These are phyloP conservation scores for Zygosaccharomyces bisporus DNA, from an alignment of 805 yeast species.

Conservation along the genomic window DNA sequence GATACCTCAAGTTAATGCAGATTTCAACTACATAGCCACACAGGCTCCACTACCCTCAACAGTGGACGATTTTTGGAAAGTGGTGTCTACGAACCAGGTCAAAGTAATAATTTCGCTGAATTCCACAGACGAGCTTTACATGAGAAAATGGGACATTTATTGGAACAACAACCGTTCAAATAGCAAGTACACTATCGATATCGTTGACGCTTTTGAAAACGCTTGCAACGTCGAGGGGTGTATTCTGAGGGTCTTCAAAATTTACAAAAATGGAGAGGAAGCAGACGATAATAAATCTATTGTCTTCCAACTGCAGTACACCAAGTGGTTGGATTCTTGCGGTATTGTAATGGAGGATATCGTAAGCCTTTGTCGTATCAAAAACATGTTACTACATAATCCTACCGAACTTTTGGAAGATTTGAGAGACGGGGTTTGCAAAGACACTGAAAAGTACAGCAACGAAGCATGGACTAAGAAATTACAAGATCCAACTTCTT, in stretches of 20 bases:
- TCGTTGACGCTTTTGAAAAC: slow-evolving; percentile 30
- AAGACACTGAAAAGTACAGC: slow-evolving; percentile 13
- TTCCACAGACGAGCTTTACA: slow-evolving; percentile 65
- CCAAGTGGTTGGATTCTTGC: slow-evolving; percentile 83
- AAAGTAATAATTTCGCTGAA: slow-evolving; percentile 77
- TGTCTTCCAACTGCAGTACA: slow-evolving; percentile 68
- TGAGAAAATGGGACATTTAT: slow-evolving; percentile 76
- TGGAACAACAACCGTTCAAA: slow-evolving; percentile 57
- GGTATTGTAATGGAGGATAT: slow-evolving; percentile 44
- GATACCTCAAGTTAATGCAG: slow-evolving; percentile 39
- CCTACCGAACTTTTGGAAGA: slow-evolving; percentile 17
- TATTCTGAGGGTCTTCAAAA: slow-evolving; percentile 33
- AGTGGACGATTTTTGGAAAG: slow-evolving; percentile 85
- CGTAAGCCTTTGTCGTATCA: slow-evolving; percentile 32
- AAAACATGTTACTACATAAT: slow-evolving; percentile 27
- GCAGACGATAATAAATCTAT: slow-evolving; percentile 40
- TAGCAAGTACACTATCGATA: slow-evolving; percentile 35
- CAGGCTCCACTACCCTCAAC: slow-evolving; percentile 86
- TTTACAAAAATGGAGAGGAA: slow-evolving; percentile 18
- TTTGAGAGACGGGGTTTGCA: slow-evolving; percentile 13
- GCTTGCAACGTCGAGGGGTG: slow-evolving; percentile 34
- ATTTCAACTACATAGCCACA: slow-evolving; percentile 65
- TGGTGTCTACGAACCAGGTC: slow-evolving; percentile 58
- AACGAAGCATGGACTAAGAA: slow-evolving; percentile 9
- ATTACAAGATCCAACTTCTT: neutral